Conservation (phyloP, 2,329 filamentous ascomycete species). For the Hymenoscyphus occultus region DNA sequence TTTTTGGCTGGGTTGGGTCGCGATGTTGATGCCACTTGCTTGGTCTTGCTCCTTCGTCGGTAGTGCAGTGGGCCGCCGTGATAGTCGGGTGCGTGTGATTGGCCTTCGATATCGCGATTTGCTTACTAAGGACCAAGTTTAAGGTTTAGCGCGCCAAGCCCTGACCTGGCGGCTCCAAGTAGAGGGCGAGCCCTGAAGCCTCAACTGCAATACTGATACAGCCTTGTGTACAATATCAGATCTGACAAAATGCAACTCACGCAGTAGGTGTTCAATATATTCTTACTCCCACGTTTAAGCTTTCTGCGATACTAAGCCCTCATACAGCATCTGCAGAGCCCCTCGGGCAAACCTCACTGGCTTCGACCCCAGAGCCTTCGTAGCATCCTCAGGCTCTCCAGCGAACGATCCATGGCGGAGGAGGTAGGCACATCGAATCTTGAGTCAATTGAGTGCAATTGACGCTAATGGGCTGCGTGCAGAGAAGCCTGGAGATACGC, state of each 20-base stretch:
- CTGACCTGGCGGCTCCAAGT: not conserved
- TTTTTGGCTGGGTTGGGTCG: not conserved
- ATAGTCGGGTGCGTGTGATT: not conserved
- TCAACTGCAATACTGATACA: conserved; percentile 17
- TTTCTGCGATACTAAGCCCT: conserved; percentile 13
- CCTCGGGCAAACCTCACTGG: conserved; percentile 74
- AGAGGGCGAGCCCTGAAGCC: conserved; percentile 7
- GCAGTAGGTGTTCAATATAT: conserved; percentile 25
- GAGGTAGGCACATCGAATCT: conserved; percentile 42
- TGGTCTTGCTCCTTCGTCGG: not conserved
- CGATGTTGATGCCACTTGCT: conserved; percentile 4
- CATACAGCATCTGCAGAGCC: conserved; percentile 36
- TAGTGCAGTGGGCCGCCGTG: not conserved
- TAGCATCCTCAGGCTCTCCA: conserved; percentile 61
- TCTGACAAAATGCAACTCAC: conserved; percentile 35
- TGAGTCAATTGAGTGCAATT: not conserved
- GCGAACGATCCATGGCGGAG: conserved; percentile 65
- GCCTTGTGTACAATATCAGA: conserved; percentile 17
- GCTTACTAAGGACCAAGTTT: conserved; percentile 3
- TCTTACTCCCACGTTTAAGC: no score
- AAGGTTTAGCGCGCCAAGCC: conserved; percentile 20
- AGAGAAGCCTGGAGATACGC: conserved; percentile 96
- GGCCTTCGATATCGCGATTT: not conserved
- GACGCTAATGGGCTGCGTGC: conserved; percentile 51
- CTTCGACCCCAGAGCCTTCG: conserved; percentile 83